Conservation (phyloP, 169 alveolate genomes). For the Plasmodium knowlesi region DNA sequence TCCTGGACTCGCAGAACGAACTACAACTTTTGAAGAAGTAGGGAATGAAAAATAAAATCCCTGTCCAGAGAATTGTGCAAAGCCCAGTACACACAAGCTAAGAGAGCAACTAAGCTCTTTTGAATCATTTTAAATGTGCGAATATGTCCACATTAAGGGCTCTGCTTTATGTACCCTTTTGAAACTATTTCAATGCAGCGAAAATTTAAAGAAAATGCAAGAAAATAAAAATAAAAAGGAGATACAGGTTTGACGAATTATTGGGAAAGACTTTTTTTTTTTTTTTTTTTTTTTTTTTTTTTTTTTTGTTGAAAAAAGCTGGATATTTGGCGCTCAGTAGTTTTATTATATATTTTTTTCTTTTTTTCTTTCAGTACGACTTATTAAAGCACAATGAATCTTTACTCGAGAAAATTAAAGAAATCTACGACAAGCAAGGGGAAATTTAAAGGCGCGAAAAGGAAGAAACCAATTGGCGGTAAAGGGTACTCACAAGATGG, state of each 20-base stretch:
- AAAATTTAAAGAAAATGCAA: slow-evolving; percentile 52
- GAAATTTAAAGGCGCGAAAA: slow-evolving; percentile 18
- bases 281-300: not conserved
- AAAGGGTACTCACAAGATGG: not conserved
- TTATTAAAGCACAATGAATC: slow-evolving; percentile 70
- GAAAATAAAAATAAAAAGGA: slow-evolving; percentile 61
- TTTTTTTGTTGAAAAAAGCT: not conserved
- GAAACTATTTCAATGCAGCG: slow-evolving; percentile 5
- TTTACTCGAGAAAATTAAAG: slow-evolving; percentile 54
- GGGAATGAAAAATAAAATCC: not conserved
- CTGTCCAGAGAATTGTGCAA: not conserved
- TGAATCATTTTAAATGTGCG: not conserved
- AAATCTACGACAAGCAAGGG: slow-evolving; percentile 63
- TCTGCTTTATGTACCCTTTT: not conserved
- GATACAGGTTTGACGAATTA: slow-evolving; percentile 25
- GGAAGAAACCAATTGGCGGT: not conserved
- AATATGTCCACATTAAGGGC: not conserved
- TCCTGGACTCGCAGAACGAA: slow-evolving; percentile 14
- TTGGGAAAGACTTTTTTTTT: not conserved
- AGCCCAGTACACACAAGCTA: not conserved
- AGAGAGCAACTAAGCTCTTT: not conserved
- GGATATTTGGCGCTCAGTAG: not conserved
- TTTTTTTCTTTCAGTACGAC: slow-evolving; percentile 42
- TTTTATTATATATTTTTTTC: not conserved
- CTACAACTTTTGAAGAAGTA: slow-evolving; percentile 46